Base-by-base conservation (phyloP, 2,329 filamentous ascomycete species). In the Rhynchosporium graminicola region DNA sequence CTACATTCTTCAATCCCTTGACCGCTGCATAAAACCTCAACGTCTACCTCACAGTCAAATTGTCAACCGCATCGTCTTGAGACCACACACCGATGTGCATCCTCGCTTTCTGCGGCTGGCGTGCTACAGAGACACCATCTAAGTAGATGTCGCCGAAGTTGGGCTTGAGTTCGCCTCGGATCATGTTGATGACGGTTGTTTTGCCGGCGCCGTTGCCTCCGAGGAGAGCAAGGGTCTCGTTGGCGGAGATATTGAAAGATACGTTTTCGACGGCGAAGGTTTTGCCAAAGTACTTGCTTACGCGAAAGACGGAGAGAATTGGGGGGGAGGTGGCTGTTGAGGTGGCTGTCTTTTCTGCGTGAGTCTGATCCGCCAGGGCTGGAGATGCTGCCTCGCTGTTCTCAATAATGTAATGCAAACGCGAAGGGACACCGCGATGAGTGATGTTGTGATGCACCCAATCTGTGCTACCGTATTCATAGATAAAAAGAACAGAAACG, bases 151-250 rank as follows among this genome's bases (percentile, higher is more conserved):
- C 82, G 38, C 85, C 83, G n/a, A 77, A 76, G 42, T 78, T 77
- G 0, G 86, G 86, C 15, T 79, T 79, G 13, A 85, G 79, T 64
- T 88, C 86, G 15, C 86, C 86, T 63, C 87, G 80, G 64, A 89
- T 86, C 63, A 88, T 78, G n/a, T 81, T 83, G 67, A 89, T 87
- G 1, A 83, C 86, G 0, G 85, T 87, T 1, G 81, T 84, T 69
- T 89, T 89, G 47, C 86, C 86, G 4, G 86, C 86, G 8, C 86
- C 85, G 65, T 88, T 88, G 0, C 85, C 85, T 0, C 87, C 87
- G 1, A 89, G 79, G 0, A 89, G 77, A 2, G 85, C 86, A 67
- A 88, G 87, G 1, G 87, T 83, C 69, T 88, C 82, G 40, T 83
- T 83, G 45, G 78, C 77, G 0, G 80, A 78, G 2, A 89, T 84